Evolutionary conservation across 768 basidiomycete genomes (phyloP), one percentile per base, ranked within the genome.

Genomic region (Trichaptum fuscoviolaceum): DNA sequence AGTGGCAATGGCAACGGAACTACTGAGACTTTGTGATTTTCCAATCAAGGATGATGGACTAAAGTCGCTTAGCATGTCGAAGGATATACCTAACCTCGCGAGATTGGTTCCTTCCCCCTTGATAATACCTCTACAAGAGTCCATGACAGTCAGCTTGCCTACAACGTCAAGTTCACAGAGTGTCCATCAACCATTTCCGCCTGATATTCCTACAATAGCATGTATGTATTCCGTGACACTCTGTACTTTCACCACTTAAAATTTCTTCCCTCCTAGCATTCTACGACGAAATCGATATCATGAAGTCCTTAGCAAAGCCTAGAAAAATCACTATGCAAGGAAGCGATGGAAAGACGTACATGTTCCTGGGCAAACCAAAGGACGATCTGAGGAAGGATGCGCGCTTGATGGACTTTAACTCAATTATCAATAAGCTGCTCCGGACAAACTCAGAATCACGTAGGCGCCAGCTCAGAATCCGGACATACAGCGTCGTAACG

Each of bases 331-430:
- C 88, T 0, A 90, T 99, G 62, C 79, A 78, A 30, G 96, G 93
- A 0, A 89, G 86, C 69, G 87, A 99, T 72, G 95, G 95, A 0
- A 85, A 88, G 66, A 79, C 78, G 12, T 98, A 98, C 79, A 89
- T 87, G 77, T 98, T 99, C 81, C 82, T 99, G 7, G 93, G 93
- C 64, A 99, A 99, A 75, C 96, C 96, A 8, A 94, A 95, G 76
- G 97, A 99, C 74, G 97, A 99, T 77, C 82, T 99, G 35, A 85
- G 97, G 52, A 99, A 99, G 80, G 97, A 99, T 72, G 96, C 95
- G 0, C 85, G 97, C 6, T 77, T 99, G 64, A 99, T 99, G 96
- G 97, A 99, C 73, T 93, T 99, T 78, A 96, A 98, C 72, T 86
- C 92, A 2, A 95, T 99, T 77, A 95, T 99, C 78, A 99, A 98